These are phyloP conservation scores for Trichoderma brevicompactum DNA, from an alignment of 2,329 filamentous ascomycete species.

Conservation along the genomic window DNA sequence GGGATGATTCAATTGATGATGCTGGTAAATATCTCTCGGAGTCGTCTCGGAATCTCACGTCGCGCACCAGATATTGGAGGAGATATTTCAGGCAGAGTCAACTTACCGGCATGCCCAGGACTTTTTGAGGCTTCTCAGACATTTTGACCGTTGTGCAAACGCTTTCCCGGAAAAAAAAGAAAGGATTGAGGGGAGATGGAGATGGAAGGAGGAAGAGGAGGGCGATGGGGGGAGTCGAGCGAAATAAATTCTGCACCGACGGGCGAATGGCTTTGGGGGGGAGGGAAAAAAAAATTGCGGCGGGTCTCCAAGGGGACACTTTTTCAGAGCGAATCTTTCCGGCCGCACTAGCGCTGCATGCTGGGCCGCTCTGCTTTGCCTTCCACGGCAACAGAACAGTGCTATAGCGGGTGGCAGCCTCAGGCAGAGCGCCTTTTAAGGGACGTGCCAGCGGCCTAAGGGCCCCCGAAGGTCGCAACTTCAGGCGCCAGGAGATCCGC, in stretches of 20 bases:
- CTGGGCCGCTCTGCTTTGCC: slow-evolving; percentile 28
- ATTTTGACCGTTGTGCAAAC: slow-evolving; percentile 53
- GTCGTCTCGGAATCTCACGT: slow-evolving; percentile 15
- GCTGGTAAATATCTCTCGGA: slow-evolving; percentile 16
- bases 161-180: slow-evolving; percentile 51
- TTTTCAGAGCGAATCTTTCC: slow-evolving; percentile 49
- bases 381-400: slow-evolving; percentile 40
- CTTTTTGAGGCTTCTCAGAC: slow-evolving; percentile 60
- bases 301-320: slow-evolving; percentile 51
- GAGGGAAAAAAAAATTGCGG: slow-evolving; percentile 56
- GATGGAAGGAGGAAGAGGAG: slow-evolving; percentile 51
- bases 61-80: slow-evolving; percentile 32
- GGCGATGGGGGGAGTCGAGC: slow-evolving; percentile 47
- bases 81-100: slow-evolving; percentile 37
- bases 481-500: slow-evolving; percentile 26
- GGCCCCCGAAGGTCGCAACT: background rate
- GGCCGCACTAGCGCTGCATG: slow-evolving; percentile 41
- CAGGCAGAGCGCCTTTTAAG: slow-evolving; percentile 36
- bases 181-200: slow-evolving; percentile 67
- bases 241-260: slow-evolving; percentile 53
- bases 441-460: slow-evolving; percentile 15
- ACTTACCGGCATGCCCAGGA: slow-evolving; percentile 72
- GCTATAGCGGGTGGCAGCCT: slow-evolving; percentile 38
- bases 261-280: slow-evolving; percentile 49
- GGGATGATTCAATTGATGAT: slow-evolving; percentile 34